These are phyloP conservation scores for Venturia aucupariae DNA, from an alignment of 2,329 filamentous ascomycete species.

Conservation along the genomic window DNA sequence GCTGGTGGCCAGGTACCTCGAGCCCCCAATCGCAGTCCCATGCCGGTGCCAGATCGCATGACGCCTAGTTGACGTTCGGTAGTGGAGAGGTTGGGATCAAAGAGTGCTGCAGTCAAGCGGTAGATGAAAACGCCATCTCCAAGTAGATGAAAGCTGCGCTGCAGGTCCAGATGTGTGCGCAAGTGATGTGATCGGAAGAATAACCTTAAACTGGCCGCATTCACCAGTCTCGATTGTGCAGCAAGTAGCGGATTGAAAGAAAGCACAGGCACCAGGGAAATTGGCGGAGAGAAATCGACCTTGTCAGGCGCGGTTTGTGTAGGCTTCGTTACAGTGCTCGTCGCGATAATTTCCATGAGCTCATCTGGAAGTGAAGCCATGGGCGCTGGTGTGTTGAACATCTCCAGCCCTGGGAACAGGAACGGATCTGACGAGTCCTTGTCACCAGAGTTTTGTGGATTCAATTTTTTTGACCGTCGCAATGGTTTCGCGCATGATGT, in stretches of 20 bases:
- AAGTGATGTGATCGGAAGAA: slow-evolving; percentile 69
- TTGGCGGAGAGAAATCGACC: slow-evolving; percentile 41
- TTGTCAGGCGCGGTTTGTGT: background rate
- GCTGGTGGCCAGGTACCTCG: slow-evolving; percentile 86
- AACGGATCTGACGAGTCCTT: background rate
- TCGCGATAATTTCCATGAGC: slow-evolving; percentile 21
- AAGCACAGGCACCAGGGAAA: slow-evolving; percentile 50
- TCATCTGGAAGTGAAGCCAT: slow-evolving; percentile 23
- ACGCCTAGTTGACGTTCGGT: slow-evolving; percentile 65
- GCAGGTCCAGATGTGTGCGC: slow-evolving; percentile 61
- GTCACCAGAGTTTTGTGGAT: background rate
- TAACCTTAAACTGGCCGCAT: slow-evolving; percentile 64
- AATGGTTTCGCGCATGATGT: background rate
- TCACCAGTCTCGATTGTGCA: slow-evolving; percentile 67
- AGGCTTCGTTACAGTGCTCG: slow-evolving; percentile 15
- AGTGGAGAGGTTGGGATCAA: slow-evolving; percentile 71
- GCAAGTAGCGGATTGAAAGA: slow-evolving; percentile 68
- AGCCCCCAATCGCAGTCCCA: slow-evolving; percentile 75
- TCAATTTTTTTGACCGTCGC: slow-evolving; percentile 5
- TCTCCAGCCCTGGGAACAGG: background rate
- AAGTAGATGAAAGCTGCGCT: slow-evolving; percentile 73
- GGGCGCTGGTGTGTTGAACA: background rate
- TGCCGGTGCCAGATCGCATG: slow-evolving; percentile 56
- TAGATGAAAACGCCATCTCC: slow-evolving; percentile 78
- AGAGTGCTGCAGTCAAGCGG: slow-evolving; percentile 71